These are phyloP conservation scores for Phycomyces nitens DNA, from an alignment of 192 early-diverging fungal genomes.

Conservation along the genomic window DNA sequence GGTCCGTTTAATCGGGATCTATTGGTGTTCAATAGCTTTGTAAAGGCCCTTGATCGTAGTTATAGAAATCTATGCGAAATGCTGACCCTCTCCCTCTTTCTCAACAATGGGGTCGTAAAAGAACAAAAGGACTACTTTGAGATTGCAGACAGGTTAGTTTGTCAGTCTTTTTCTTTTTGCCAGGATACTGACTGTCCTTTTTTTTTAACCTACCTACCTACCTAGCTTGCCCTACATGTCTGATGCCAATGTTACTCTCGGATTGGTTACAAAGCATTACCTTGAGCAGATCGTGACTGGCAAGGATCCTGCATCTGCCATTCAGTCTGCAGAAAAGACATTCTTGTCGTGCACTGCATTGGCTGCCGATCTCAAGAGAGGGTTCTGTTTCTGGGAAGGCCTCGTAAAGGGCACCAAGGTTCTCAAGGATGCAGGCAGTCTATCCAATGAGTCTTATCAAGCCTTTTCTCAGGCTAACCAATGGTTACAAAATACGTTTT, in stretches of 20 bases:
- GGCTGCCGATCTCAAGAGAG: slow-evolving; percentile 44
- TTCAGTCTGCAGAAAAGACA: slow-evolving; percentile 37
- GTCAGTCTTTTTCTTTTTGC: not conserved
- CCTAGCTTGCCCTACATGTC: slow-evolving; percentile 47
- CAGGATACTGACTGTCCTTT: too few species aligned
- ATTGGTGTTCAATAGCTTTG: slow-evolving; percentile 70
- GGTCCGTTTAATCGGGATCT: slow-evolving; percentile 67
- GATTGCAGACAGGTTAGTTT: slow-evolving; percentile 37
- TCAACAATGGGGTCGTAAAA: slow-evolving; percentile 46
- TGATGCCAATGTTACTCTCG: slow-evolving; percentile 52
- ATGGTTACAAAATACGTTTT: slow-evolving; percentile 23
- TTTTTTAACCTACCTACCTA: not conserved
- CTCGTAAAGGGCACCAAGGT: slow-evolving; percentile 17
- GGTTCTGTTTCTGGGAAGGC: slow-evolving; percentile 49
- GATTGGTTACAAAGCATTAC: slow-evolving; percentile 48
- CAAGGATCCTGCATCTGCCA: slow-evolving; percentile 20
- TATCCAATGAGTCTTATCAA: slow-evolving; percentile 8
- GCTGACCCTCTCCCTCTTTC: slow-evolving; percentile 48
- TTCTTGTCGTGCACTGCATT: slow-evolving; percentile 40
- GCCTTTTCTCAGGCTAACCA: slow-evolving; percentile 34
- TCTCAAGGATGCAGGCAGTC: slow-evolving; percentile 17
- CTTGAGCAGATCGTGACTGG: slow-evolving; percentile 39
- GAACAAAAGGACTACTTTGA: slow-evolving; percentile 46
- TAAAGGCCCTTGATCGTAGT: slow-evolving; percentile 55
- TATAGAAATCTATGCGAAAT: slow-evolving; percentile 61